Conservation (phyloP, 108 stramenopile genomes). For the Pseudonitzschia multistriata region DNA sequence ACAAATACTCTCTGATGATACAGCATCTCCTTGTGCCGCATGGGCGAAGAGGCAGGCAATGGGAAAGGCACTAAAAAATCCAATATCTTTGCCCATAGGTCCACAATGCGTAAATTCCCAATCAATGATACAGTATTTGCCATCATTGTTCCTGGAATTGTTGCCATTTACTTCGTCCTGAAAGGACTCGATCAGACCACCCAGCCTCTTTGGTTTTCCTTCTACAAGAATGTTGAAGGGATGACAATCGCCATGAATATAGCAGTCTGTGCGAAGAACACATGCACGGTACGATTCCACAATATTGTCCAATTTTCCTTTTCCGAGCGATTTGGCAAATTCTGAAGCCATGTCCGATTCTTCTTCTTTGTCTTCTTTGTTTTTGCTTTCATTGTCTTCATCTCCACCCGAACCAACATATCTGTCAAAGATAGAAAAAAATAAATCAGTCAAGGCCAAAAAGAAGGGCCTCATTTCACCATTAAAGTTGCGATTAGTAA, state of each 20-base stretch:
- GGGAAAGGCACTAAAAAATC: constrained; percentile 19
- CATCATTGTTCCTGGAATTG: constrained; percentile 6
- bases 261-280: constrained; percentile 24
- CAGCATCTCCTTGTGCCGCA: constrained; percentile 14
- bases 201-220: constrained; percentile 15
- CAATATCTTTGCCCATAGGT: constrained; percentile 32
- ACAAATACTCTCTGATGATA: constrained; percentile 2
- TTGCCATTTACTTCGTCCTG: too few species aligned
- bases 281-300: constrained; percentile 11
- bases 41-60: constrained; percentile 19
- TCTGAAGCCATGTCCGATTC: background rate
- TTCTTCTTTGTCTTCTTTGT: background rate
- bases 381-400: constrained; percentile 1
- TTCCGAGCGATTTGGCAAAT: constrained; percentile 14
- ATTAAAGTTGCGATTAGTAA: constrained; percentile 43
- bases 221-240: constrained; percentile 60
- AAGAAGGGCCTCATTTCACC: constrained; percentile 15
- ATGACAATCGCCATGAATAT: constrained; percentile 47
- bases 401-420: constrained; percentile 3
- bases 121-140: constrained; percentile 24
- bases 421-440: background rate
- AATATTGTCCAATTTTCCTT: constrained; percentile 15
- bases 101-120: constrained; percentile 38
- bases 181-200: background rate
- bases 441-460: background rate